A percentile compares a stretch with the other conserved stretches of the same genome.
These are phyloP conservation scores for Kwoniella mangroviensis DNA, from an alignment of 768 basidiomycete species.

Conservation along the genomic window DNA sequence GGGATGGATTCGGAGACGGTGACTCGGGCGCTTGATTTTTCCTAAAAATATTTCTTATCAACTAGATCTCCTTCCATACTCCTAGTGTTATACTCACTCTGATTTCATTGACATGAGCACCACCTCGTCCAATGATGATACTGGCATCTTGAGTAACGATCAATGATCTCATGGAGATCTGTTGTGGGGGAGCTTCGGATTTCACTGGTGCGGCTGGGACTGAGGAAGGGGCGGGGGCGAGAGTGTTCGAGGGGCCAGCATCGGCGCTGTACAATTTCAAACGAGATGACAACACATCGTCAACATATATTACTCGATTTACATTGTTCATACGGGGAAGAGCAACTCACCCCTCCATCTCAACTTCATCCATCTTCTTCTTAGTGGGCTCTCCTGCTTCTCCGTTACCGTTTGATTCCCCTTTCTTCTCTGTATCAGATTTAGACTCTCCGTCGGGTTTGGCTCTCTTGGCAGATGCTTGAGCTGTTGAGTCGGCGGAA, in stretches of 20 bases:
- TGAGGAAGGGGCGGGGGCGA: conserved; percentile 25
- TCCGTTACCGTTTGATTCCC: conserved; percentile 22
- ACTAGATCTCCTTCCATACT: neutral
- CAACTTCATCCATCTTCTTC: conserved; percentile 46
- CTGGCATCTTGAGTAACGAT: conserved; percentile 99
- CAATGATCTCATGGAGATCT: conserved; percentile 93
- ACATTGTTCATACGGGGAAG: too few species aligned
- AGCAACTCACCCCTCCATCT: conserved; percentile 42
- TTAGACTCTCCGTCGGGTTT: conserved; percentile 25
- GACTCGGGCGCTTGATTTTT: conserved; percentile 90
- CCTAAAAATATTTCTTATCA: conserved; percentile 31
- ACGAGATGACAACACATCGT: neutral
- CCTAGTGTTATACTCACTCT: conserved; percentile 64
- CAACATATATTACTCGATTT: too few species aligned
- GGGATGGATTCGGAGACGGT: conserved; percentile 98
- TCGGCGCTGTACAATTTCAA: conserved; percentile 11
- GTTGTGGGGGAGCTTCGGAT: conserved; percentile 62
- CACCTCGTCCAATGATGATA: conserved; percentile 96
- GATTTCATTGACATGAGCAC: conserved; percentile 97
- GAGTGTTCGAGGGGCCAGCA: conserved; percentile 32
- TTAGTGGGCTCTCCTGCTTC: conserved; percentile 10
- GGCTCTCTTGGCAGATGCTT: conserved; percentile 21
- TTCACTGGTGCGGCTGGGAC: conserved; percentile 42
- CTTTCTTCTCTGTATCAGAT: conserved; percentile 13
- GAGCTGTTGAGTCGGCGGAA: conserved; percentile 7